Evolutionary conservation across 345 rosid genomes (phyloP).

Genomic region (Sonneratia caseolaris): DNA sequence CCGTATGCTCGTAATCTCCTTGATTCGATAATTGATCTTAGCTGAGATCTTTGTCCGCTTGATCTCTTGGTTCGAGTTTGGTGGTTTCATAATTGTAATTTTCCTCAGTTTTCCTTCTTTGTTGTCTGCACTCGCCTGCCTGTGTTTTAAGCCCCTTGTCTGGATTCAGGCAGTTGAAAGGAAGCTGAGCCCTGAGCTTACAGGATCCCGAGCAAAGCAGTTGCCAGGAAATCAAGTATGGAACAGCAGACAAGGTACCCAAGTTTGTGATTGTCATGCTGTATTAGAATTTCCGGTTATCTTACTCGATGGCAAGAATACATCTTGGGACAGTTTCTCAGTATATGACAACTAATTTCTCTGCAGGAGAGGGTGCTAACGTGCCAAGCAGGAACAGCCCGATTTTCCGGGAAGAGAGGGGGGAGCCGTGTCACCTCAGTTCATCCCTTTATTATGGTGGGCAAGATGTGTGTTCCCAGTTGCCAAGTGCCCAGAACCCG

Average conservation of each 20-base stretch:
- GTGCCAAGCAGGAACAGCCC: constrained; percentile 23
- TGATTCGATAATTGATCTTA: background rate
- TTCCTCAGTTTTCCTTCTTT: background rate
- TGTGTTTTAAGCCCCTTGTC: background rate
- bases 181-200: constrained; percentile 31
- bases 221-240: constrained; percentile 28
- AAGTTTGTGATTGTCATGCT: constrained; percentile 26
- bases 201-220: constrained; percentile 36
- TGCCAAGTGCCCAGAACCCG: constrained; percentile 24
- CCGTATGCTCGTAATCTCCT: constrained; percentile 23
- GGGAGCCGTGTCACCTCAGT: constrained; percentile 60
- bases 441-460: constrained; percentile 92
- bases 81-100: too few relatives aligned
- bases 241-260: constrained; percentile 36
- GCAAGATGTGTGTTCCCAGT: constrained; percentile 49
- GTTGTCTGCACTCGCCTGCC: background rate
- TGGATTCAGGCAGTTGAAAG: constrained; percentile 35
- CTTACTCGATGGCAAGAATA: background rate
- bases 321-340: constrained; percentile 3
- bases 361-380: constrained; percentile 24
- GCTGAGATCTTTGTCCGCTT: background rate
- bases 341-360: constrained; percentile 19
- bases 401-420: constrained; percentile 38
- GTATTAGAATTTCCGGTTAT: background rate
- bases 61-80: too few relatives aligned